Evolutionary conservation across 208 protist genomes (phyloP), one percentile per base, ranked within the genome.

Genomic region (Trypanosoma theileri): DNA sequence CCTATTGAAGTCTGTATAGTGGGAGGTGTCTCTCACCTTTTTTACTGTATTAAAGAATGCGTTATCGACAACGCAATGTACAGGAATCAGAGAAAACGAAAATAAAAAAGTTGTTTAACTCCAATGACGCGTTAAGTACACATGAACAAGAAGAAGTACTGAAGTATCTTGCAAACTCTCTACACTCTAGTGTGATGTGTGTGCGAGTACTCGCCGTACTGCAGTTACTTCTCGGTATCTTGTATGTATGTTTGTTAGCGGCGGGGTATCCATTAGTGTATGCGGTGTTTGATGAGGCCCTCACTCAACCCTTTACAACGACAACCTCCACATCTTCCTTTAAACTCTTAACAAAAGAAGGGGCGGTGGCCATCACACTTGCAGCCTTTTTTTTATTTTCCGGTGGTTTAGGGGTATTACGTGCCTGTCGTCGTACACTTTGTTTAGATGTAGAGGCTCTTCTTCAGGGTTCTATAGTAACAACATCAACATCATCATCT

Each of bases 141-240:
- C 45, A 55, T 3, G 89, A 94, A 73, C 89, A 94, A 56, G 78
- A 87, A 26, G 79, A 86, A 31, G 79, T 94, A 10, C 65, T 94
- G 14, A 64, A 66, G 12, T 86, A 91, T 77, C 80, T 94, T 22
- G 73, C 81, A 4, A 60, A 57, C 8, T 77, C 71, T 14, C 63
- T 92, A 16, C 69, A 72, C 0, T 76, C 40, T 19, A 89, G 73
- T 57, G 65, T 81, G 0, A 59, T 60, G 11, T 75, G 85, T 26
- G 24, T 88, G 0, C 65, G 75, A 17, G 56, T 89, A 4, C 54
- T 94, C 11, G 85, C 83, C 22, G 73, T 67, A 31, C 62, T 92
- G 1, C 89, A 94, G 41, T 26, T 74, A 8, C 28, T 89, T 9
- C 17, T 94, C 3, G 63, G 82, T 4, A 48, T 81, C n/a, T 64